Base-by-base conservation (phyloP, 805 yeast genomes). In the Komagataella ulmi region DNA sequence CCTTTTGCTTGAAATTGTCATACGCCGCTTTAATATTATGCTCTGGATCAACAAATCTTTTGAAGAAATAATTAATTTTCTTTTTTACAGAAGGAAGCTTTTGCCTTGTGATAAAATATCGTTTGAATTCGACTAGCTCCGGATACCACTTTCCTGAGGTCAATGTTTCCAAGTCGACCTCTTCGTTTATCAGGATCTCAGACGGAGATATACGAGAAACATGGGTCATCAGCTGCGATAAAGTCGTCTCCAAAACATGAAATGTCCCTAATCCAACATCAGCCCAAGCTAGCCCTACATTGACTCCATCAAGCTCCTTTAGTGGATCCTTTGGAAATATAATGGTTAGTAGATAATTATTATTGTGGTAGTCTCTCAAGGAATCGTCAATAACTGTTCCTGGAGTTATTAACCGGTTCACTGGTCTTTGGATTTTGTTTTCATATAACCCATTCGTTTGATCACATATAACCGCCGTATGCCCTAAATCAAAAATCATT, bases 301-400 rank as follows among this genome's bases (percentile, higher is more conserved):
- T 69, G 48, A 66, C 54, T 18, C 75, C 73, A 8, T 66, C 62
- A 1, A 67, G 56, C 52, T 65, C 58, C 52, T 65, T 58, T 65
- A 70, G 59, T 56, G 73, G 59, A 65, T 68, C 67, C 24, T 70
- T 73, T 0, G 89, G 87, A 51, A 85, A 74, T 6, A 77, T 74
- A 12, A 91, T 72, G 3, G 87, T 76, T 21, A 84, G 69, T 43
- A 91, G 67, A 61, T 73, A 88, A 59, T 89, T 88, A 57, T 85
- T 85, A 49, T 77, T 75, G 54, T 78, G 79, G 53, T 79, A 79
- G 61, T 88, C 85, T 59, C 91, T 69, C 55, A 91, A 82, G 0
- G 85, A 80, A 58, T 91, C 97, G 59, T 88, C 96, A 8, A 91
- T 77, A 40, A 91, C 74, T 0, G 98, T 91, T 0, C 99, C 99